These are phyloP conservation scores for Aspergillus kassunensis DNA, from an alignment of 495 filamentous ascomycete genomes.

Conservation along the genomic window DNA sequence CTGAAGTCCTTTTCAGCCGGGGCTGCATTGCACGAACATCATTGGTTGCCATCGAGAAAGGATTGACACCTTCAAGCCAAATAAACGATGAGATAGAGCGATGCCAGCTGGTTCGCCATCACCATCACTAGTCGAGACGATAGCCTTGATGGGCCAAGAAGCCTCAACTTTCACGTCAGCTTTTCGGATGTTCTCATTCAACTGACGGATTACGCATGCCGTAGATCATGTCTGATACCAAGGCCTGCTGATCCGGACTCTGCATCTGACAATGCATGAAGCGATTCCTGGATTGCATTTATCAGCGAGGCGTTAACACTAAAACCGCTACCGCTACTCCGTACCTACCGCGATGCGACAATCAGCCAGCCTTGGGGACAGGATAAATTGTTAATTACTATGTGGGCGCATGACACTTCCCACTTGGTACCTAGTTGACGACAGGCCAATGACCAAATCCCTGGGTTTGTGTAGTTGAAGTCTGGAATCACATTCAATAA, in stretches of 20 bases:
- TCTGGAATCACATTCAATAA: background rate
- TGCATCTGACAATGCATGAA: background rate
- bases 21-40: background rate
- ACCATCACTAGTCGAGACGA: background rate
- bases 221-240: background rate
- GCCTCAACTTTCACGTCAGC: background rate
- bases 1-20: background rate
- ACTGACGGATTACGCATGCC: background rate
- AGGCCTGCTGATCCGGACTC: no score
- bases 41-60: background rate
- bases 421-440: background rate
- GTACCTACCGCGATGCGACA: no score
- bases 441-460: constrained; percentile 22
- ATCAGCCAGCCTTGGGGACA: no score
- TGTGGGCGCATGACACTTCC: constrained; percentile 13
- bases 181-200: background rate
- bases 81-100: background rate
- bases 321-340: no score
- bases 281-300: background rate
- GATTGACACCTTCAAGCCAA: background rate
- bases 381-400: background rate
- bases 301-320: background rate
- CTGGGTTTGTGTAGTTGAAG: constrained; percentile 14
- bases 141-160: background rate
- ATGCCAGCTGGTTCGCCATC: background rate